A percentile compares a stretch with the other conserved stretches of the same genome.
phyloP scores from a whole-genome alignment of 129 eudicot species.

The Oenanthe sinensis region DNA sequence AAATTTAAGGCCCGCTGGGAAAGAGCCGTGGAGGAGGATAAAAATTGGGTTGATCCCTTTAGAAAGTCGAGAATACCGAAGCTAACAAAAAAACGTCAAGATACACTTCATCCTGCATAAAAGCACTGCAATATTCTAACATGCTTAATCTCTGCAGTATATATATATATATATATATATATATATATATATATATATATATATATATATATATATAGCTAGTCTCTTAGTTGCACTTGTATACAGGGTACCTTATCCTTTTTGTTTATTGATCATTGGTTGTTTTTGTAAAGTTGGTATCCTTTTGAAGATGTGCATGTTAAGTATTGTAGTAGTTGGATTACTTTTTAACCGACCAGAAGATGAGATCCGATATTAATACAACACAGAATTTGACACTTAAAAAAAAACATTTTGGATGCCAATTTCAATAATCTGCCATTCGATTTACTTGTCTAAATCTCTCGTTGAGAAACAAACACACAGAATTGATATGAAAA shows the following conservation, averaged over 20 bases:
- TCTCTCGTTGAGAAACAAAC: too few species aligned
- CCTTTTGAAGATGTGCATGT: neutral
- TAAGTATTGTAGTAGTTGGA: neutral
- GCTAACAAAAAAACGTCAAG: conserved; percentile 5
- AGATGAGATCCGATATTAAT: neutral
- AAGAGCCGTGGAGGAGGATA: conserved; percentile 52
- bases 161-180: neutral
- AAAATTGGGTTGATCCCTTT: conserved; percentile 59
- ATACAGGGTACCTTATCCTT: neutral
- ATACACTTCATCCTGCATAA: neutral
- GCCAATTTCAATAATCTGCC: too few species aligned
- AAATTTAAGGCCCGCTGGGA: conserved; percentile 71
- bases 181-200: neutral
- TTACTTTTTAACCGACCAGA: neutral
- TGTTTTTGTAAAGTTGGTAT: neutral
- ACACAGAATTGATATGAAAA: too few species aligned
- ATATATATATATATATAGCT: neutral
- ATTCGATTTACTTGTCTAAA: too few species aligned
- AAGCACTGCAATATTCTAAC: neutral
- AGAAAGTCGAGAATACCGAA: conserved; percentile 19
- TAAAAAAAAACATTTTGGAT: too few species aligned
- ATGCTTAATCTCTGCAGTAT: neutral
- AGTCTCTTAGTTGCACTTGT: neutral
- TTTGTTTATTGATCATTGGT: neutral
- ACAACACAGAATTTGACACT: neutral